Base-by-base conservation (phyloP, 2,329 filamentous ascomycete species). In the Botrytis squamosa region DNA sequence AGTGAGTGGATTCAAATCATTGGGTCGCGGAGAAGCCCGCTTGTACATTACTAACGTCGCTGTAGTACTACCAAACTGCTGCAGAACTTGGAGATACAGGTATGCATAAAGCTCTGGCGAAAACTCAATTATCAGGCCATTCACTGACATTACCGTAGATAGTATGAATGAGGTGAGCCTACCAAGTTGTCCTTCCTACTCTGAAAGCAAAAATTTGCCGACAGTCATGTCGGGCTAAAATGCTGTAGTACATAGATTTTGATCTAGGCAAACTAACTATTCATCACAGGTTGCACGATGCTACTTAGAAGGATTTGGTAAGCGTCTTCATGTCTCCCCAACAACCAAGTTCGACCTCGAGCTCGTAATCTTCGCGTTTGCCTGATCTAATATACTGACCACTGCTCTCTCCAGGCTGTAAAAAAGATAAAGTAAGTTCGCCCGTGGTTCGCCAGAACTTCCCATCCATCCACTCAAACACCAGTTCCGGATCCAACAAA, bases 41-140 rank as follows among this genome's bases (percentile, higher is more conserved):
- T 63, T 65, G 49, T 52, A 69, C 66, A 74, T 62, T 60, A 77
- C 80, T 80, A 68, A 79, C 74, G 74, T 60, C 69, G 49, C 67
- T 87, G 78, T 86, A 97, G 87, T 99, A 98, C 83, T 99, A 98
- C 83, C 95, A 98, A 84, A 98, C 95, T 16, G 96, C 96, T 42
- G 96, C 96, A 75, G 98, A 99, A 82, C 85, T 99, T 77, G 96
- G 96, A 75, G 96, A 99, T 83, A 93, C 93, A 63, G 89, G 89
- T 90, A 83, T 80, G 88, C 77, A 70, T 42, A 62, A 49, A 62
- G 69, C 77, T 68, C 65, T 49, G 76, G 76, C 74, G 74, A 69
- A 57, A 60, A 75, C 66, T 71, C 64, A 44, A 57, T 33, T 62
- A 64, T 72, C 44, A 62, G 57, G 73, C 72, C 66, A 62, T 69